Conservation (phyloP, 1,284 basidiomycete genomes). For the Microbotryum intermedium region DNA sequence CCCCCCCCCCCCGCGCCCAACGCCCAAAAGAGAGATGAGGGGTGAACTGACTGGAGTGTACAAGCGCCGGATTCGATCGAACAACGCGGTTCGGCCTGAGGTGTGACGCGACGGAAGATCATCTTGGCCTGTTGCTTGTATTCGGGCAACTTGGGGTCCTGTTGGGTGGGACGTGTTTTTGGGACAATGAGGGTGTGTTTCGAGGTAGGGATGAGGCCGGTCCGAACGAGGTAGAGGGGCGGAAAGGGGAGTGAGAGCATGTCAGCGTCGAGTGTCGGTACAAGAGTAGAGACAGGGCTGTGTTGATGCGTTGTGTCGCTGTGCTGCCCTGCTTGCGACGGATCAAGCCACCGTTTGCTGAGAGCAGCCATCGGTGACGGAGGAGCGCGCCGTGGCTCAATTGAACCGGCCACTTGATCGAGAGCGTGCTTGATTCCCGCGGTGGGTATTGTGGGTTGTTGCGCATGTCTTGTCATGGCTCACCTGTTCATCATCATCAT, state of each 20-base stretch:
- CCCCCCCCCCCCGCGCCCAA: too few relatives aligned
- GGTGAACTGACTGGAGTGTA: constrained; percentile 67
- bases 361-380: too few relatives aligned
- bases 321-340: too few relatives aligned
- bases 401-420: too few relatives aligned
- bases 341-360: too few relatives aligned
- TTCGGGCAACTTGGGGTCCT: constrained; percentile 66
- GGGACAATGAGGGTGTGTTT: background rate
- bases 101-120: constrained; percentile 84
- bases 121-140: constrained; percentile 98
- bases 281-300: background rate
- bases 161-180: too few relatives aligned
- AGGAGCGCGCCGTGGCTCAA: too few relatives aligned
- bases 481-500: constrained; percentile 82
- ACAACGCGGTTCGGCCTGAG: constrained; percentile 87
- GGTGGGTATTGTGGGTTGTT: too few relatives aligned
- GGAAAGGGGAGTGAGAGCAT: background rate
- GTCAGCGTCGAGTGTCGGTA: background rate
- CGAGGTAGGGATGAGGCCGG: background rate
- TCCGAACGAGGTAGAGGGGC: background rate
- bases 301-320: background rate
- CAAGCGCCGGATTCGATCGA: constrained; percentile 94
- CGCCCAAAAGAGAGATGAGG: background rate
- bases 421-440: too few relatives aligned
- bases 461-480: constrained; percentile 24